Conservation (phyloP, 805 yeast species). For the Groenewaldozyma tartarivorans region DNA sequence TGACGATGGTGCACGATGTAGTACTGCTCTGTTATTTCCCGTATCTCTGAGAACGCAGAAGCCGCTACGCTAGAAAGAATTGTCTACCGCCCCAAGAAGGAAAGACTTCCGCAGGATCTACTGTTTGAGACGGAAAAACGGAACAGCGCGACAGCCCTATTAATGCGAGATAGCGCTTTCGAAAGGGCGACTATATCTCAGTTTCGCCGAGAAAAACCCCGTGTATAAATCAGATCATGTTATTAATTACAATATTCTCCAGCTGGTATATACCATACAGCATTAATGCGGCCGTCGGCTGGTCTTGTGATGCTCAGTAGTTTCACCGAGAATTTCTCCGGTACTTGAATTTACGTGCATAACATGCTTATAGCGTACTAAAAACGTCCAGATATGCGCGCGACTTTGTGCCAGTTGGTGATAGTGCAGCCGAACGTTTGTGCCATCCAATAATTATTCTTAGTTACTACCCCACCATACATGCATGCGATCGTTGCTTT, state of each 20-base stretch:
- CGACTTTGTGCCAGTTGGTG: not conserved
- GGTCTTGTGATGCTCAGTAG: not conserved
- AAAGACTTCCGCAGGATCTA: too few relatives aligned
- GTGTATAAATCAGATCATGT: not conserved
- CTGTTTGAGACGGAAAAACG: too few relatives aligned
- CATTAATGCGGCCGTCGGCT: not conserved
- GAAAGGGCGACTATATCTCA: not conserved
- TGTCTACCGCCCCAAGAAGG: too few relatives aligned
- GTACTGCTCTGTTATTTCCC: too few relatives aligned
- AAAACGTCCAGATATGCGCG: too few relatives aligned
- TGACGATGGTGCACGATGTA: too few relatives aligned
- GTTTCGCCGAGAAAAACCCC: not conserved
- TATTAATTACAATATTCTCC: not conserved
- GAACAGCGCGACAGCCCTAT: too few relatives aligned
- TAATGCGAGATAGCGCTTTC: too few relatives aligned
- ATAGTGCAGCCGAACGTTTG: not conserved
- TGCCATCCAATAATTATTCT: not conserved
- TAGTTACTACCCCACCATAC: not conserved
- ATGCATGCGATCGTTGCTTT: not conserved
- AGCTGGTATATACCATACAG: not conserved
- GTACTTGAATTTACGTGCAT: too few relatives aligned
- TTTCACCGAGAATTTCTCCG: not conserved
- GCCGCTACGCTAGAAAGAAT: too few relatives aligned
- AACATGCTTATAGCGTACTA: too few relatives aligned
- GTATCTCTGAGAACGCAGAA: too few relatives aligned